phyloP scores from a whole-genome alignment of 352 stramenopile genomes.

The Globisporangium rhizosaccharum region DNA sequence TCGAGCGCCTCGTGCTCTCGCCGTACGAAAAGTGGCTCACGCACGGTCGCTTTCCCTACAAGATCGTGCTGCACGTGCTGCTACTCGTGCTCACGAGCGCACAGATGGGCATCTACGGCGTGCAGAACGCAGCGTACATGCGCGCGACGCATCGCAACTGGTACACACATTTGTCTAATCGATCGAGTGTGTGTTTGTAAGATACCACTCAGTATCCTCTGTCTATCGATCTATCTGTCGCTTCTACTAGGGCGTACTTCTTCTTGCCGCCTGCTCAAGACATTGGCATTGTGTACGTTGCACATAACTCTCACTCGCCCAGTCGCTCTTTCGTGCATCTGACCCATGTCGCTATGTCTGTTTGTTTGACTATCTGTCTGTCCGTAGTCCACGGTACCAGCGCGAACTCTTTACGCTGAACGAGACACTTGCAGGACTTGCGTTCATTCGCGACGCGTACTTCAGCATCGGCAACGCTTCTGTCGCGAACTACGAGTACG shows the following conservation, averaged over 20 bases:
- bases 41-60: conserved; percentile 78
- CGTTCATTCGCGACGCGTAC: conserved; percentile 70
- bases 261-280: conserved; percentile 59
- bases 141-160: conserved; percentile 80
- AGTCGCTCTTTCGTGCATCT: background rate
- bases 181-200: too few species aligned
- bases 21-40: conserved; percentile 73
- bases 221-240: background rate
- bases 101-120: conserved; percentile 76
- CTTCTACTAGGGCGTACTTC: conserved; percentile 57
- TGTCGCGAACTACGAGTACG: conserved; percentile 82
- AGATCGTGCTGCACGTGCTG: conserved; percentile 71
- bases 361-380: background rate
- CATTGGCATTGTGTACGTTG: conserved; percentile 45
- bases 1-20: conserved; percentile 67
- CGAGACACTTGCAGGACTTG: conserved; percentile 52
- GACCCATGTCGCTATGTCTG: background rate
- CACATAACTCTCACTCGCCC: background rate
- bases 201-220: too few species aligned
- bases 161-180: conserved; percentile 13
- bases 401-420: conserved; percentile 74
- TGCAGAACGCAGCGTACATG: conserved; percentile 82
- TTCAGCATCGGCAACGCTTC: conserved; percentile 62
- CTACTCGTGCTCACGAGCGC: conserved; percentile 65
- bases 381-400: conserved; percentile 43